Percentiles rank a stretch among this genome's conserved stretches.
phyloP scores from a whole-genome alignment of 306 rosid genomes.

The Glycyrrhiza uralensis region DNA sequence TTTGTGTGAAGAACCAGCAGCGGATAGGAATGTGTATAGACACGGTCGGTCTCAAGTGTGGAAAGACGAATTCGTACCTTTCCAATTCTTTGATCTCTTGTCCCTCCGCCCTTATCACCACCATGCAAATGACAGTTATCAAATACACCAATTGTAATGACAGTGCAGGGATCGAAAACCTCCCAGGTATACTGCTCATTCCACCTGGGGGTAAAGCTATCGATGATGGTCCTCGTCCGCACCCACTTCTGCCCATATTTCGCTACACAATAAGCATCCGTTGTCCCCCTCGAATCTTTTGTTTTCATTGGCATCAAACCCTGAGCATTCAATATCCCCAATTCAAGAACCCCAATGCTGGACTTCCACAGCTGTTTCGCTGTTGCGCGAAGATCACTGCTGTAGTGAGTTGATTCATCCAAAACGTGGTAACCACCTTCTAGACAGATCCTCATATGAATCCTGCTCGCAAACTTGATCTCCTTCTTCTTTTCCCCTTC shows the following conservation, averaged over 20 bases:
- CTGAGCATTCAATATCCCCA: conserved; percentile 87
- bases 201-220: conserved; percentile 87
- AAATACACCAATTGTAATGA: conserved; percentile 87
- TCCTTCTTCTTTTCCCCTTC: conserved; percentile 98
- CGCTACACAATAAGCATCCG: conserved; percentile 93
- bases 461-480: conserved; percentile 81
- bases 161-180: conserved; percentile 96
- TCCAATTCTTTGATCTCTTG: conserved; percentile 75
- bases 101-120: conserved; percentile 71
- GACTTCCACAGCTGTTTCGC: conserved; percentile 85
- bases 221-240: conserved; percentile 94
- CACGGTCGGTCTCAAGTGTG: conserved; percentile 89
- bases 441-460: conserved; percentile 84
- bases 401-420: conserved; percentile 94
- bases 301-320: conserved; percentile 95
- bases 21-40: conserved; percentile 89
- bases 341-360: conserved; percentile 82
- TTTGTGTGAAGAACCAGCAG: conserved; percentile 76
- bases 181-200: conserved; percentile 99
- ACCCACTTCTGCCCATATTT: conserved; percentile 98
- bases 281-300: conserved; percentile 79
- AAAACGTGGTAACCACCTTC: conserved; percentile 97
- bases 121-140: conserved; percentile 93
- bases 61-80: conserved; percentile 96
- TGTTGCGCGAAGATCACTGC: conserved; percentile 97